Conservation (phyloP, 164 flowering plant genomes). For the Echeveria elegans region DNA sequence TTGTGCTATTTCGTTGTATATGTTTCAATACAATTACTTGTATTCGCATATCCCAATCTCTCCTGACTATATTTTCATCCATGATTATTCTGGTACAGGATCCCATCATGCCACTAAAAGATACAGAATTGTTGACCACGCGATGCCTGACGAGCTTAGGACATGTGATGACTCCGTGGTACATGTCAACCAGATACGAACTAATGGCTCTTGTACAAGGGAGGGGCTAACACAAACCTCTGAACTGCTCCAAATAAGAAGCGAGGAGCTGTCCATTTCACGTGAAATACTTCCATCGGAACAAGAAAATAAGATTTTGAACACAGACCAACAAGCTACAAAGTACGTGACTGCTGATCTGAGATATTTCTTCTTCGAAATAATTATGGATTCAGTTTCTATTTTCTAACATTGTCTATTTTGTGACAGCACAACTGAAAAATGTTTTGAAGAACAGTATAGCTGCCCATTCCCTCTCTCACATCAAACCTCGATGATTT, state of each 20-base stretch:
- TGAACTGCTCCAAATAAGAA: conserved; percentile 33
- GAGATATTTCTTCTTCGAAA: too few relatives aligned
- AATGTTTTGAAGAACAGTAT: too few relatives aligned
- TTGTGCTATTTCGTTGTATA: background rate
- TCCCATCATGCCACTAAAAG: conserved; percentile 3
- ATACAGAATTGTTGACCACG: background rate
- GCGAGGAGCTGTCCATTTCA: conserved; percentile 14
- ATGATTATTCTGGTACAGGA: conserved; percentile 16
- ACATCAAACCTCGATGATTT: too few relatives aligned
- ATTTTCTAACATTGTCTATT: too few relatives aligned
- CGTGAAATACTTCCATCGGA: background rate
- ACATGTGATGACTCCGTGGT: conserved; percentile 13
- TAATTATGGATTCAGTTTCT: too few relatives aligned
- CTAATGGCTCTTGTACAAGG: conserved; percentile 26
- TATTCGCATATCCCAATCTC: background rate
- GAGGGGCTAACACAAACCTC: conserved; percentile 19
- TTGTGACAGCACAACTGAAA: too few relatives aligned
- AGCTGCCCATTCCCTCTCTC: too few relatives aligned
- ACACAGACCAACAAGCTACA: background rate
- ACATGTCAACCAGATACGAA: conserved; percentile 10
- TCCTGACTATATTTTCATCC: background rate
- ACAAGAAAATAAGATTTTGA: background rate
- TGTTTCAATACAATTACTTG: background rate
- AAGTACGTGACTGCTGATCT: too few relatives aligned
- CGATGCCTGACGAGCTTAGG: background rate